phyloP scores from a whole-genome alignment of 208 protist genomes.

The Vickermania spadyakhi region DNA sequence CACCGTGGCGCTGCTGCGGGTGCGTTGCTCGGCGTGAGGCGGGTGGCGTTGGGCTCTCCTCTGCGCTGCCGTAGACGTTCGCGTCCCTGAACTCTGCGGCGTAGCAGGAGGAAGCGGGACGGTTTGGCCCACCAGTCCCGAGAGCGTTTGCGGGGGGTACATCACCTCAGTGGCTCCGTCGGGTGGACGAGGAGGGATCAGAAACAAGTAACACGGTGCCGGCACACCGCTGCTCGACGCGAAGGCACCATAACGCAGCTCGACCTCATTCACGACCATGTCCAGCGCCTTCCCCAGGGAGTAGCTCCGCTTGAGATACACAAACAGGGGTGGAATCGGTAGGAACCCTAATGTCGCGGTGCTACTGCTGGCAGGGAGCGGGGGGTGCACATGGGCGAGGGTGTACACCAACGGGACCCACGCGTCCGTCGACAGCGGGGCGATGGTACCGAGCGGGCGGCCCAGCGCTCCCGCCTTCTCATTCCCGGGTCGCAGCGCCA shows the following conservation, averaged over 20 bases:
- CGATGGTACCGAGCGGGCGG: neutral
- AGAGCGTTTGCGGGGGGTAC: neutral
- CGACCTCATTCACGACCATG: slow-evolving; percentile 39
- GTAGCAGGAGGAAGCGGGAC: too few species aligned
- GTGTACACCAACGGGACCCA: neutral
- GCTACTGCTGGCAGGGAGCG: neutral
- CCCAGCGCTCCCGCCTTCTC: neutral
- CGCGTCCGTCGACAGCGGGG: neutral
- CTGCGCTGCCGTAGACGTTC: too few species aligned
- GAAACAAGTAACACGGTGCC: slow-evolving; percentile 45
- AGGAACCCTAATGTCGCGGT: slow-evolving; percentile 26
- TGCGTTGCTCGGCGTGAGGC: neutral
- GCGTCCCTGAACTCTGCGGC: too few species aligned
- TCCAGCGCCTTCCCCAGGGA: slow-evolving; percentile 60
- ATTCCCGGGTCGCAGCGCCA: neutral
- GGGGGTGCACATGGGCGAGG: too few species aligned
- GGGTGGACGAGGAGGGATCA: slow-evolving; percentile 14
- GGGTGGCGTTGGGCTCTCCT: too few species aligned
- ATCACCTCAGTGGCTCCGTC: slow-evolving; percentile 6
- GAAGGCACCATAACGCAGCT: slow-evolving; percentile 13
- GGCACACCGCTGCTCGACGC: slow-evolving; percentile 2
- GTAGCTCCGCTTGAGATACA: slow-evolving; percentile 38
- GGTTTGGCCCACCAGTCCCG: neutral
- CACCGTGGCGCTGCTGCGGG: neutral
- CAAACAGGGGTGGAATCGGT: slow-evolving; percentile 59